Evolutionary conservation across 306 rosid genomes (phyloP).

Genomic region (apple (Malus domestica)): ASM211411v1 NC_041799.1:30885001-30885500

Average conservation of each 20-base stretch:
- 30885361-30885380: constrained; percentile 57
- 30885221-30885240: not conserved
- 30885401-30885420: constrained; percentile 80
- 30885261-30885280: not conserved
- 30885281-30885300: not conserved
- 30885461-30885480: not conserved
- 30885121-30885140: not conserved
- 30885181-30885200: too few relatives aligned
- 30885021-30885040: constrained; percentile 85
- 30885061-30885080: not conserved
- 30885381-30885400: constrained; percentile 55
- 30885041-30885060: constrained; percentile 1
- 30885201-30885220: not conserved
- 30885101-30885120: not conserved
- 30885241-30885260: not conserved
- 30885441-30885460: constrained; percentile 29
- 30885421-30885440: constrained; percentile 93
- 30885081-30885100: not conserved
- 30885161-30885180: too few relatives aligned
- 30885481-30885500: not conserved
- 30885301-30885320: not conserved
- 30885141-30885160: too few relatives aligned
- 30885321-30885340: constrained; percentile 77
- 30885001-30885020: constrained; percentile 60
- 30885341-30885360: constrained; percentile 71